Percentiles rank a stretch among this genome's conserved stretches.
These are phyloP conservation scores for Puccinia hordei DNA, from an alignment of 1,284 basidiomycete species.

Conservation along the genomic window DNA sequence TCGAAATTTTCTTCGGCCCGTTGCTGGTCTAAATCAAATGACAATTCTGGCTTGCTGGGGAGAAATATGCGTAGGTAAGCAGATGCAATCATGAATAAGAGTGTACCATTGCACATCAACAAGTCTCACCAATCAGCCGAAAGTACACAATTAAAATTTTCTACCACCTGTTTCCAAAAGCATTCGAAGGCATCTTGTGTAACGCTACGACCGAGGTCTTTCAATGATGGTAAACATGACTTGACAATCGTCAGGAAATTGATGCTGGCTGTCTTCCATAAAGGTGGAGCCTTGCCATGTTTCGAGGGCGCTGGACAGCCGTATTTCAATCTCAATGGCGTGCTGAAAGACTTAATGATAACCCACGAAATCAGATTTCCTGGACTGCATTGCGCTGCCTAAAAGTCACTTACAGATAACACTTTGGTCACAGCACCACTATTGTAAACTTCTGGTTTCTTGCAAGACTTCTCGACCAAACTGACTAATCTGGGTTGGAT, in stretches of 20 bases:
- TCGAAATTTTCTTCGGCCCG: constrained; percentile 85
- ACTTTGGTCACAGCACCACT: constrained; percentile 81
- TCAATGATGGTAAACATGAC: neutral
- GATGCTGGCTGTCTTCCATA: constrained; percentile 79
- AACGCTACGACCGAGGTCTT: constrained; percentile 63
- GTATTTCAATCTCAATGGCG: constrained; percentile 90
- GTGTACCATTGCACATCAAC: neutral
- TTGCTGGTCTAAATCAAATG: constrained; percentile 68
- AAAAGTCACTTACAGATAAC: constrained; percentile 67
- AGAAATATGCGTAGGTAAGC: constrained; percentile 61
- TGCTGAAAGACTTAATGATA: constrained; percentile 71
- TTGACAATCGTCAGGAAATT: constrained; percentile 53
- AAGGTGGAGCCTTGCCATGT: constrained; percentile 76
- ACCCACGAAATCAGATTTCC: constrained; percentile 1
- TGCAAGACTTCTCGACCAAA: constrained; percentile 67
- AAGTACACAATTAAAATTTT: constrained; percentile 77
- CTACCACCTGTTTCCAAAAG: constrained; percentile 82
- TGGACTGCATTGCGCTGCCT: neutral
- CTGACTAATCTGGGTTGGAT: constrained; percentile 80
- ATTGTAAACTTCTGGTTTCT: constrained; percentile 68
- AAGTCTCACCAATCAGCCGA: constrained; percentile 75
- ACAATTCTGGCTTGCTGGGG: constrained; percentile 61
- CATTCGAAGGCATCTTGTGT: constrained; percentile 67
- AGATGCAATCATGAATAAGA: neutral
- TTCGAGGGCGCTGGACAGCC: constrained; percentile 85